phyloP scores from a whole-genome alignment of 2,329 filamentous ascomycete genomes.

The Aspergillus alliaceus region DNA sequence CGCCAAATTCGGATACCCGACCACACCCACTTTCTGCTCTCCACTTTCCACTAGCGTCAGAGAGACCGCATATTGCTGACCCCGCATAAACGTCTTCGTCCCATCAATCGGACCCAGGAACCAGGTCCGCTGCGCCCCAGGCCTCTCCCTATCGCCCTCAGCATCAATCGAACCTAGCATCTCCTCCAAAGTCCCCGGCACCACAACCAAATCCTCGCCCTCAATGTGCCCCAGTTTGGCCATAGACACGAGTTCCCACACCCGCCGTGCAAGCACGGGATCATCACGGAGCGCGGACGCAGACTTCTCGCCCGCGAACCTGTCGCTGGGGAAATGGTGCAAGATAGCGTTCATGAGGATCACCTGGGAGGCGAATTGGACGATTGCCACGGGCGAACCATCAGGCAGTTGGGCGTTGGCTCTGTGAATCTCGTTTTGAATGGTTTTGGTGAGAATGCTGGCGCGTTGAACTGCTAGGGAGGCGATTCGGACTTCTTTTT shows the following conservation, averaged over 20 bases:
- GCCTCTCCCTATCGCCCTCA: not conserved
- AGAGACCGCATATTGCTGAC: conserved; percentile 9
- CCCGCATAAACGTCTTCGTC: conserved; percentile 7
- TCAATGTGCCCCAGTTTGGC: not conserved
- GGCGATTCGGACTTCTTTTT: conserved; percentile 4
- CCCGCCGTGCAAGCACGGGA: conserved; percentile 1
- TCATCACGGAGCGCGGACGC: conserved; percentile 3
- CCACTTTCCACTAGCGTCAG: conserved; percentile 7
- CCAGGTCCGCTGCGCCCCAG: conserved; percentile 4
- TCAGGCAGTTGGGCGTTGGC: not conserved
- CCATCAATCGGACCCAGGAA: conserved; percentile 12
- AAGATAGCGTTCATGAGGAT: conserved; percentile 6
- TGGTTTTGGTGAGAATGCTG: conserved; percentile 7
- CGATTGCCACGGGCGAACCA: conserved; percentile 6
- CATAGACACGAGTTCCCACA: conserved; percentile 5
- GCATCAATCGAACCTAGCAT: conserved; percentile 5
- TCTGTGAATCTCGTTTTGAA: not conserved
- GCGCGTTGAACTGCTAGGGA: conserved; percentile 6
- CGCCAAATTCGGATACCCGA: conserved; percentile 9
- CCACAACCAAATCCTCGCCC: not conserved
- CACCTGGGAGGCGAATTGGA: conserved; percentile 6
- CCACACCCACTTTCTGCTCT: conserved; percentile 10
- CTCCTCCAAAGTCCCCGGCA: not conserved
- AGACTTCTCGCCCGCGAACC: conserved; percentile 6
- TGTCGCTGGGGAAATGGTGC: conserved; percentile 7